Conservation (phyloP, 2,329 filamentous ascomycete species). For the Alternaria postmessia region DNA sequence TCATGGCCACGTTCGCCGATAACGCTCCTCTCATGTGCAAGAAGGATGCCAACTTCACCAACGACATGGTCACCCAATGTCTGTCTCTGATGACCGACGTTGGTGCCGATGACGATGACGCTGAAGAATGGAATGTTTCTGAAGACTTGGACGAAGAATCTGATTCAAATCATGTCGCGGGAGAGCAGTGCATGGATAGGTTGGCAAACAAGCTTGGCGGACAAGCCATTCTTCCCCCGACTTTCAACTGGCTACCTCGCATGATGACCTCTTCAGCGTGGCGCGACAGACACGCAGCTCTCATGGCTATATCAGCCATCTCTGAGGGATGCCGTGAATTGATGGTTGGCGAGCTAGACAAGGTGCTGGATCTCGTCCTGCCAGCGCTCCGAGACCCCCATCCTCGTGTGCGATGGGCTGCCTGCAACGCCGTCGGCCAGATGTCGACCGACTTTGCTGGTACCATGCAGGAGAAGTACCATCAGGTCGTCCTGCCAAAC, state of each 20-base stretch:
- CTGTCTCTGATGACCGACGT: conserved; percentile 98
- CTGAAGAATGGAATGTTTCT: conserved; percentile 87
- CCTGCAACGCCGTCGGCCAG: conserved; percentile 97
- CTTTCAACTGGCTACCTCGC: conserved; percentile 94
- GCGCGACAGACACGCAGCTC: conserved; percentile 92
- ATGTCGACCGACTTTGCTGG: conserved; percentile 99
- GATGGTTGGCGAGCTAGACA: conserved; percentile 93
- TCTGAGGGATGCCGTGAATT: conserved; percentile 95
- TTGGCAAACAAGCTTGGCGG: conserved; percentile 97
- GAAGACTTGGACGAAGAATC: conserved; percentile 98
- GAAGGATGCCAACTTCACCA: conserved; percentile 90
- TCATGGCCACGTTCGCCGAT: conserved; percentile 98
- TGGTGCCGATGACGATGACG: conserved; percentile 92
- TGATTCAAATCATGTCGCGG: conserved; percentile 95
- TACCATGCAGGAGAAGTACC: conserved; percentile 97
- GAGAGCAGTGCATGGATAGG: conserved; percentile 98
- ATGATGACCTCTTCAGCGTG: conserved; percentile 97
- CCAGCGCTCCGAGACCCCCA: conserved; percentile 89
- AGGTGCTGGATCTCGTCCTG: conserved; percentile 93
- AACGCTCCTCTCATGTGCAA: conserved; percentile 93
- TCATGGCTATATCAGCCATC: conserved; percentile 99
- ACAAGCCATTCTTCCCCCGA: conserved; percentile 88
- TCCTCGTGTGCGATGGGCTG: conserved; percentile 94
- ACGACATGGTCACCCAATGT: conserved; percentile 98
- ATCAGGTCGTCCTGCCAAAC: conserved; percentile 83